These are phyloP conservation scores for Alternaria sp. DNA, from an alignment of 2,329 filamentous ascomycete genomes.

Conservation along the genomic window DNA sequence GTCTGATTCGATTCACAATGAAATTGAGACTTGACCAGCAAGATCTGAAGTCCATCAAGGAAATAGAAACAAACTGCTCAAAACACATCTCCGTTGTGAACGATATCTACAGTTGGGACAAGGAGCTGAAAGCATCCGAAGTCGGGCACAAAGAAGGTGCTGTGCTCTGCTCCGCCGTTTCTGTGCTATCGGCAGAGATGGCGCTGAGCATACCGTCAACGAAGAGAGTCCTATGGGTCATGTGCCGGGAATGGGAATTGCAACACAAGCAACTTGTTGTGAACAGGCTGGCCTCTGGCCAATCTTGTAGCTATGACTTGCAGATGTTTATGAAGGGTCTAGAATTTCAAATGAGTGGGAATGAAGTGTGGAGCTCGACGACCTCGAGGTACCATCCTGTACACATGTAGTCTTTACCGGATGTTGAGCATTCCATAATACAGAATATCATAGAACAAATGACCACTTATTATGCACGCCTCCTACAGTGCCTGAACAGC, in stretches of 20 bases:
- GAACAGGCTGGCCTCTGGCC: background rate
- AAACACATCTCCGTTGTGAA: conserved; percentile 55
- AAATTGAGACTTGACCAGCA: conserved; percentile 1
- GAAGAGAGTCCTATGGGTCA: conserved; percentile 43
- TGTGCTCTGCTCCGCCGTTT: conserved; percentile 44
- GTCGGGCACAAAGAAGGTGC: conserved; percentile 35
- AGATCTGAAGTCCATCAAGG: conserved; percentile 33
- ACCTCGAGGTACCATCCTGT: conserved; percentile 23
- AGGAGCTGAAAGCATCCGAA: conserved; percentile 40
- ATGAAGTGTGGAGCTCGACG: conserved; percentile 45
- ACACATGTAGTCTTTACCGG: background rate
- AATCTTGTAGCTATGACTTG: background rate
- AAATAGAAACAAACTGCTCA: conserved; percentile 47
- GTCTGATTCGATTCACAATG: background rate
- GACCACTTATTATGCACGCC: background rate
- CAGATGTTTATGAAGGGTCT: conserved; percentile 44
- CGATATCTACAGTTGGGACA: conserved; percentile 55
- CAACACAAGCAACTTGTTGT: conserved; percentile 23
- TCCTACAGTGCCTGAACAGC: background rate
- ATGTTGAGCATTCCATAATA: background rate
- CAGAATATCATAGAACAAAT: background rate
- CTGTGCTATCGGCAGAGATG: conserved; percentile 38
- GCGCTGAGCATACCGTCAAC: conserved; percentile 27
- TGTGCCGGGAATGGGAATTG: conserved; percentile 48
- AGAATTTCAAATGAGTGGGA: conserved; percentile 48